Conservation (phyloP, 495 filamentous ascomycete genomes). For the Aspergillus sclerotiicarbonarius region DNA sequence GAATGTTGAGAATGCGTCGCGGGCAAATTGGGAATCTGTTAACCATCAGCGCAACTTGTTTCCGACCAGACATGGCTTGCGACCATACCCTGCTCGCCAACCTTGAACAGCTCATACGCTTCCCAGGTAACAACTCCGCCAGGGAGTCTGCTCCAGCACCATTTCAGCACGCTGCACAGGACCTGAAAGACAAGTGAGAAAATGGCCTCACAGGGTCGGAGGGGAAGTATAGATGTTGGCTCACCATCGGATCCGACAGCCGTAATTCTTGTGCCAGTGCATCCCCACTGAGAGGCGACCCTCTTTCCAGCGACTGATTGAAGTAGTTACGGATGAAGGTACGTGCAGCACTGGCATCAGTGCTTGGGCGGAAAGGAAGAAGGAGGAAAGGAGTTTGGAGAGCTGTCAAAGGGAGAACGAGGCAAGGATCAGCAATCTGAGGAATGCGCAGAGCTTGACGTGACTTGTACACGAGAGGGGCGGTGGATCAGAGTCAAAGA, state of each 20-base stretch:
- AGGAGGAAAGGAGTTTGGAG: conserved; percentile 90
- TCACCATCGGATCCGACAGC: conserved; percentile 90
- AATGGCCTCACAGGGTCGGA: background rate
- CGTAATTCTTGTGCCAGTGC: conserved; percentile 80
- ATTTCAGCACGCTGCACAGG: conserved; percentile 90
- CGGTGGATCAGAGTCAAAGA: conserved; percentile 16
- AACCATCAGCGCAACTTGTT: conserved; percentile 4
- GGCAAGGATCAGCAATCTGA: conserved; percentile 36
- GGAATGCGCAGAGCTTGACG: conserved; percentile 20
- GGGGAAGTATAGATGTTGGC: conserved; percentile 4
- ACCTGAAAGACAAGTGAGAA: conserved; percentile 53
- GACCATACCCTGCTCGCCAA: conserved; percentile 81
- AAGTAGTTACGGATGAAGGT: conserved; percentile 95
- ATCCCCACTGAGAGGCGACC: conserved; percentile 58
- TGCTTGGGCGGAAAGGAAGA: conserved; percentile 90
- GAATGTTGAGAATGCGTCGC: conserved; percentile 93
- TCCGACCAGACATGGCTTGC: background rate
- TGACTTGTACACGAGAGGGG: conserved; percentile 1
- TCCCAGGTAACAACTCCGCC: conserved; percentile 97
- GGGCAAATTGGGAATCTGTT: conserved; percentile 84
- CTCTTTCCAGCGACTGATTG: conserved; percentile 51
- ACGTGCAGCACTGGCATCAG: conserved; percentile 85
- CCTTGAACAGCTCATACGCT: conserved; percentile 91
- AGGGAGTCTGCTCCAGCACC: conserved; percentile 94
- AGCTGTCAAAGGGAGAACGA: conserved; percentile 46